phyloP scores from a whole-genome alignment of 2,329 filamentous ascomycete species.

The Beauveria sp. region DNA sequence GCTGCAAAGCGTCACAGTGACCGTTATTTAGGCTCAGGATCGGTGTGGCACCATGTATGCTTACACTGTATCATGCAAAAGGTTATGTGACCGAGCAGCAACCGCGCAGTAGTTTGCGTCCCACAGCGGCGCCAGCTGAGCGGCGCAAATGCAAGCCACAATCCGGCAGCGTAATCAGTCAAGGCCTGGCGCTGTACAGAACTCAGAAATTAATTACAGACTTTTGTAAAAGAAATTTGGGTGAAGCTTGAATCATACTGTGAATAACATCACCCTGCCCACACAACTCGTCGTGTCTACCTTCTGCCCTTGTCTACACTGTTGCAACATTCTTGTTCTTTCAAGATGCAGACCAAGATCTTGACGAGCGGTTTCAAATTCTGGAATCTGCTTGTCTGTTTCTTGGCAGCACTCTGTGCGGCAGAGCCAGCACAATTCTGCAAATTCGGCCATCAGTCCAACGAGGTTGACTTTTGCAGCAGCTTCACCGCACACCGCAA shows the following conservation, averaged over 20 bases:
- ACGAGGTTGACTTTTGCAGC: slow-evolving; percentile 16
- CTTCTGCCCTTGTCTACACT: too few species aligned
- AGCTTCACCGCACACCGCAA: slow-evolving; percentile 16
- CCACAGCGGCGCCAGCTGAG: not conserved
- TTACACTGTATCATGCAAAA: not conserved
- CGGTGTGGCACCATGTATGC: not conserved
- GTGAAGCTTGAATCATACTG: not conserved
- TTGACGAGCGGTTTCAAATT: too few species aligned
- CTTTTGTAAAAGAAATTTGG: not conserved
- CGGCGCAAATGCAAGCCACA: not conserved
- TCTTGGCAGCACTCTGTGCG: not conserved
- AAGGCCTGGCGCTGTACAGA: not conserved
- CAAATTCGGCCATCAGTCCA: slow-evolving; percentile 11
- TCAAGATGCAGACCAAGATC: not conserved
- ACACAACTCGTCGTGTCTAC: not conserved
- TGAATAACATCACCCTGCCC: not conserved
- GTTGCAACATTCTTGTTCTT: not conserved
- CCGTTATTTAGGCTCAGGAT: not conserved
- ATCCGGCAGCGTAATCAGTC: not conserved
- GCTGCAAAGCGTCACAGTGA: not conserved
- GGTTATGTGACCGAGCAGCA: not conserved
- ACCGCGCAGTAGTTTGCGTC: not conserved
- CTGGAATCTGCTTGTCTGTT: not conserved
- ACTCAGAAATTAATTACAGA: too few species aligned
- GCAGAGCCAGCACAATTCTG: slow-evolving; percentile 15